phyloP scores from a whole-genome alignment of 1,284 basidiomycete genomes.

The Fomitopsis palustris region DNA sequence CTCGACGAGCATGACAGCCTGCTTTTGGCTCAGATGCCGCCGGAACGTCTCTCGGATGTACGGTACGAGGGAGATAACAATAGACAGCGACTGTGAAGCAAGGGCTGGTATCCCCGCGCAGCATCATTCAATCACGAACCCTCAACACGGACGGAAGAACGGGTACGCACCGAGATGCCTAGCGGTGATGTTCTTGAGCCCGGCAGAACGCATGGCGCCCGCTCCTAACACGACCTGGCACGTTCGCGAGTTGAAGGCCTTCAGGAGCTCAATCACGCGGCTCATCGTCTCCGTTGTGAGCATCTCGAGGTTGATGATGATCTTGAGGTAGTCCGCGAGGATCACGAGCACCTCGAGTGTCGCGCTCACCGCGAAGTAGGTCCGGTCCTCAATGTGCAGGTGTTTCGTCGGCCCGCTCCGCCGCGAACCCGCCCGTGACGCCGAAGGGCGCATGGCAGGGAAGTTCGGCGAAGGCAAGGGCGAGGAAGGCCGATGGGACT shows the following conservation, averaged over 20 bases:
- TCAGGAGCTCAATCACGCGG: constrained; percentile 92
- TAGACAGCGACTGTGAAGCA: constrained; percentile 92
- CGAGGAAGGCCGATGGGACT: constrained; percentile 21
- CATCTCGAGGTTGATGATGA: constrained; percentile 86
- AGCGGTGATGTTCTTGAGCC: constrained; percentile 97
- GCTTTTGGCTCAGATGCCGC: constrained; percentile 87
- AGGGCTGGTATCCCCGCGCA: constrained; percentile 54
- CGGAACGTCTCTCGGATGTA: constrained; percentile 94
- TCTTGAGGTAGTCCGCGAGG: constrained; percentile 82
- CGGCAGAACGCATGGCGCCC: constrained; percentile 96
- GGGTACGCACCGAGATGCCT: constrained; percentile 81
- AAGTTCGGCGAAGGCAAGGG: constrained; percentile 27
- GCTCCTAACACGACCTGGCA: constrained; percentile 98
- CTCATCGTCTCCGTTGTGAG: constrained; percentile 94
- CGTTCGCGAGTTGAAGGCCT: constrained; percentile 96
- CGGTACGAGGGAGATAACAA: constrained; percentile 94
- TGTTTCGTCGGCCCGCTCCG: constrained; percentile 54
- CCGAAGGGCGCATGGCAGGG: constrained; percentile 13
- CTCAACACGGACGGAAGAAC: constrained; percentile 5
- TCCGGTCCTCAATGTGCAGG: constrained; percentile 79
- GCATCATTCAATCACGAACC: not conserved
- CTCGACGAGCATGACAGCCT: constrained; percentile 95
- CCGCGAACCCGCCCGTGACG: constrained; percentile 23
- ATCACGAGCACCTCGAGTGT: constrained; percentile 77
- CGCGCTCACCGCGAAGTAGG: constrained; percentile 85